Conservation (phyloP, 306 rosid genomes). For the Carpinus viminea region DNA sequence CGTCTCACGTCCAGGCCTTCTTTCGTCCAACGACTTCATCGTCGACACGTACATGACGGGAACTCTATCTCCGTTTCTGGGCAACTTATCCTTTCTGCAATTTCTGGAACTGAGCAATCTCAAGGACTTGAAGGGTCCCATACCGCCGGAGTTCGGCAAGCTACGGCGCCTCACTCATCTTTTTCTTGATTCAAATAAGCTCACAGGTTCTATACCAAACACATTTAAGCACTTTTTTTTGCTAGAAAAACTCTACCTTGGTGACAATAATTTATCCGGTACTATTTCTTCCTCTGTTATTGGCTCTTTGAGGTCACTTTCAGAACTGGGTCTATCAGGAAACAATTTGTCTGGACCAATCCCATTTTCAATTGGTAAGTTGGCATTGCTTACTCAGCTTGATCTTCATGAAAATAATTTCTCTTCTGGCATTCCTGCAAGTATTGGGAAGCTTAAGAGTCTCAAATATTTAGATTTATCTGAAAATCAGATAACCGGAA, state of each 20-base stretch:
- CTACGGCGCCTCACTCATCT: constrained; percentile 39
- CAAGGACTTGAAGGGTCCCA: constrained; percentile 50
- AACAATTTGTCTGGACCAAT: constrained; percentile 46
- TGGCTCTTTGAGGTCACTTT: constrained; percentile 40
- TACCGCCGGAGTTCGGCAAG: constrained; percentile 50
- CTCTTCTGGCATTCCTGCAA: constrained; percentile 37
- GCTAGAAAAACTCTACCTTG: constrained; percentile 45
- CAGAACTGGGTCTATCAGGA: constrained; percentile 49
- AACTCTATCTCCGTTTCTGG: constrained; percentile 62
- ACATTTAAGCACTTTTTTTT: constrained; percentile 31
- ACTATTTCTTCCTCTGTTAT: constrained; percentile 35
- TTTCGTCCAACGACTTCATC: constrained; percentile 29
- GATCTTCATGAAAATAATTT: constrained; percentile 55
- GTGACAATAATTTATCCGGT: constrained; percentile 47
- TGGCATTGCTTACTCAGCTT: constrained; percentile 38
- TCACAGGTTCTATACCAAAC: constrained; percentile 41
- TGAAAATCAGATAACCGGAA: constrained; percentile 48
- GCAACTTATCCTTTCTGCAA: constrained; percentile 52
- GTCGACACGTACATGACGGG: constrained; percentile 56
- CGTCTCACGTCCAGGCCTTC: constrained; percentile 40
- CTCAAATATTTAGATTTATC: constrained; percentile 54
- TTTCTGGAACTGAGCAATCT: constrained; percentile 53
- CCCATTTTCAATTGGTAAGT: constrained; percentile 44
- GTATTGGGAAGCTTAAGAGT: constrained; percentile 47
- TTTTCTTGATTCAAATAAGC: constrained; percentile 50